These are phyloP conservation scores for Polyporus arcularius DNA, from an alignment of 768 basidiomycete species.

Conservation along the genomic window DNA sequence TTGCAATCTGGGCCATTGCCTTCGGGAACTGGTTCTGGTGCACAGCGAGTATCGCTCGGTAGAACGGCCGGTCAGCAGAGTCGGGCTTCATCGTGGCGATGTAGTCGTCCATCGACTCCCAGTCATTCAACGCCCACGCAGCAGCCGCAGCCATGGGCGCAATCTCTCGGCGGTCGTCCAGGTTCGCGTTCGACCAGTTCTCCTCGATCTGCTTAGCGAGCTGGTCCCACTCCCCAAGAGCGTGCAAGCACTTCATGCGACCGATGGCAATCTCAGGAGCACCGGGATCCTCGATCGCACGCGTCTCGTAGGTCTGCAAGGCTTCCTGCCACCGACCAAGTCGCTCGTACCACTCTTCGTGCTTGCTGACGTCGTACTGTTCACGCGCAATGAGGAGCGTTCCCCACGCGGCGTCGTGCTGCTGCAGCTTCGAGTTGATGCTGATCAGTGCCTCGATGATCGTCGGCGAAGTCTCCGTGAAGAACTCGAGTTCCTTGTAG, in stretches of 20 bases:
- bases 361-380: conserved; percentile 87
- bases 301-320: conserved; percentile 79
- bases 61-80: conserved; percentile 93
- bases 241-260: conserved; percentile 94
- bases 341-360: conserved; percentile 98
- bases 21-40: conserved; percentile 96
- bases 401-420: conserved; percentile 98
- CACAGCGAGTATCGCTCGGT: conserved; percentile 92
- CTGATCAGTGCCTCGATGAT: conserved; percentile 94
- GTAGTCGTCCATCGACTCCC: conserved; percentile 98
- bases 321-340: conserved; percentile 97
- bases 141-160: conserved; percentile 97
- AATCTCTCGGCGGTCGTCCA: conserved; percentile 86
- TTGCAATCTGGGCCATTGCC: conserved; percentile 86
- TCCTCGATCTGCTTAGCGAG: conserved; percentile 85
- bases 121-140: conserved; percentile 94
- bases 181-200: conserved; percentile 79
- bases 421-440: conserved; percentile 95
- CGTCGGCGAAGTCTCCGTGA: conserved; percentile 84
- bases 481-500: conserved; percentile 98
- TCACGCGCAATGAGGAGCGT: conserved; percentile 88
- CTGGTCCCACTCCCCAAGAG: conserved; percentile 96
- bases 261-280: conserved; percentile 82
- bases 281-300: conserved; percentile 71
- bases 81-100: conserved; percentile 91